Evolutionary conservation across 1,139 yeast genomes (phyloP).

Genomic region (Kurtzmaniella quercitrusa): DNA sequence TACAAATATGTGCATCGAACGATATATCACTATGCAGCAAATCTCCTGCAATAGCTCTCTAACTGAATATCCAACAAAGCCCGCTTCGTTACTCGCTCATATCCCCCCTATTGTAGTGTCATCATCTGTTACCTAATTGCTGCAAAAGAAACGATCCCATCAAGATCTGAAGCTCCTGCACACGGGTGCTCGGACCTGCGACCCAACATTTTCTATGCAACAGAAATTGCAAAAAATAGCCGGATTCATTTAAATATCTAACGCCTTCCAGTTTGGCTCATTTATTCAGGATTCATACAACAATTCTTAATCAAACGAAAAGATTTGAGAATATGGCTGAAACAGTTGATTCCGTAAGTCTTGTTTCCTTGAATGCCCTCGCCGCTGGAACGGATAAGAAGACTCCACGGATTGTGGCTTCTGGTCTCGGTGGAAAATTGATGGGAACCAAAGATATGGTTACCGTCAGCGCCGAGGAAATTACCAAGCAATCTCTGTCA

Average conservation of each 20-base stretch:
- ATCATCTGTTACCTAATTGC: no score
- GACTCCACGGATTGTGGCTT: conserved; percentile 66
- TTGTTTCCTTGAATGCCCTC: conserved; percentile 74
- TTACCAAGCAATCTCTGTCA: conserved; percentile 49
- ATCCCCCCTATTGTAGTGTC: no score
- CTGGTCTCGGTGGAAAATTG: conserved; percentile 71
- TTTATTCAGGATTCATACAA: not conserved
- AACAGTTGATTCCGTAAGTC: conserved; percentile 55
- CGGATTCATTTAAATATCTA: not conserved
- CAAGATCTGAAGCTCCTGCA: not conserved
- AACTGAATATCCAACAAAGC: no score
- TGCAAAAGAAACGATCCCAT: not conserved
- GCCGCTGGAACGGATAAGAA: conserved; percentile 85
- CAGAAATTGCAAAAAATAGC: conserved; percentile 1
- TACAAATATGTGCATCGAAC: no score
- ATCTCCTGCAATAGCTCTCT: no score
- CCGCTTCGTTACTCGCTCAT: no score
- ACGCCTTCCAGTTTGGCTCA: not conserved
- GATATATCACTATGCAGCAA: no score
- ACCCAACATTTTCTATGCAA: conserved; percentile 1
- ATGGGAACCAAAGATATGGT: conserved; percentile 80
- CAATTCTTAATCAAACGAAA: not conserved
- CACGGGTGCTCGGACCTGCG: not conserved
- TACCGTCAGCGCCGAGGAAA: conserved; percentile 59
- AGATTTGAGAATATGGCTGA: conserved; percentile 10